Percentiles rank a stretch among this genome's conserved stretches.
Conservation (phyloP, 2,329 filamentous ascomycete genomes). For the Laburnicola sp. region DNA sequence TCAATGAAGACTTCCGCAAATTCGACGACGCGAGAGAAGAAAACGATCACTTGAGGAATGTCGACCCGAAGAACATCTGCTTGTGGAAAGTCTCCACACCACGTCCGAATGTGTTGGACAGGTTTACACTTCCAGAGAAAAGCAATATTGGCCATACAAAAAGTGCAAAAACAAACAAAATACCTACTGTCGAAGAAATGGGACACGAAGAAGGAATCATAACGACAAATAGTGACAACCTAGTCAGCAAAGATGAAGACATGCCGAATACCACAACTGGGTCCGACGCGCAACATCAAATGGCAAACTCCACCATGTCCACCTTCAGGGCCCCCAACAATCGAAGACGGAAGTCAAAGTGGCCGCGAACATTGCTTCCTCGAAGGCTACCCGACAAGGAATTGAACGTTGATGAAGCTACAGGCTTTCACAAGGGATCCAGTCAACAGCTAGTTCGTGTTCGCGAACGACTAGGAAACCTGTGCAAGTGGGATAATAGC, state of each 20-base stretch:
- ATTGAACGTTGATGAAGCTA: not conserved
- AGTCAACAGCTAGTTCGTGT: not conserved
- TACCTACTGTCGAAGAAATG: not conserved
- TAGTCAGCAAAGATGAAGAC: not conserved
- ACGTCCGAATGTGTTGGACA: not conserved
- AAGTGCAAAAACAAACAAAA: not conserved
- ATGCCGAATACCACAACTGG: not conserved
- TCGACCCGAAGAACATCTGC: not conserved
- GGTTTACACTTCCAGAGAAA: not conserved
- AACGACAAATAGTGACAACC: not conserved
- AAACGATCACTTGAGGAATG: not conserved
- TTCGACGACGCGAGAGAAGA: not conserved
- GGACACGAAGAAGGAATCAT: not conserved
- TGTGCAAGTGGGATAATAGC: not conserved
- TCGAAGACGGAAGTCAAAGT: not conserved
- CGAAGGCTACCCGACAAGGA: not conserved
- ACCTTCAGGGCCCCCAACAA: not conserved
- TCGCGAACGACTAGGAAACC: not conserved
- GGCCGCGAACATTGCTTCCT: not conserved
- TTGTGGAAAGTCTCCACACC: not conserved
- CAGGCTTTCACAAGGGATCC: not conserved
- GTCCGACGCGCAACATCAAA: not conserved
- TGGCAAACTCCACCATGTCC: not conserved
- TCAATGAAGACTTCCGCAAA: not conserved
- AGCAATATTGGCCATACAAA: not conserved